A percentile compares a stretch with the other conserved stretches of the same genome.
These are phyloP conservation scores for Alternaria triticina DNA, from an alignment of 2,329 filamentous ascomycete species.

Conservation along the genomic window DNA sequence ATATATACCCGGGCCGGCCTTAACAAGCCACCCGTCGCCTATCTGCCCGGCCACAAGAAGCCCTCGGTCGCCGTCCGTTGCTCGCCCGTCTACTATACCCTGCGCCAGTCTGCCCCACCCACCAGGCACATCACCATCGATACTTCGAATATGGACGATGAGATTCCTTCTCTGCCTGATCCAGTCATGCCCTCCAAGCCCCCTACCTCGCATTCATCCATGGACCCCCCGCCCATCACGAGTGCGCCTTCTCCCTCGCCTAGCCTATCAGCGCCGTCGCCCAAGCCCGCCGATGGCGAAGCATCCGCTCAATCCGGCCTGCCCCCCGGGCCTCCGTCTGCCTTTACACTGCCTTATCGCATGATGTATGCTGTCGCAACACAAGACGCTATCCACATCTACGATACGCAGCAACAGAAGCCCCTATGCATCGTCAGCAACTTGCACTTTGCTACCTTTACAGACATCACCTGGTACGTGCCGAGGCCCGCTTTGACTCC, in stretches of 20 bases:
- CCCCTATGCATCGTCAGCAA: conserved; percentile 96
- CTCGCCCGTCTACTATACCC: conserved; percentile 85
- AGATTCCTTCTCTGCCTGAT: conserved; percentile 83
- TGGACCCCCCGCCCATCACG: conserved; percentile 79
- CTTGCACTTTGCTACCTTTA: conserved; percentile 95
- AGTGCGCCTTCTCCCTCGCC: conserved; percentile 60
- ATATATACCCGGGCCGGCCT: conserved; percentile 96
- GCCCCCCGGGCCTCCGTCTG: conserved; percentile 58
- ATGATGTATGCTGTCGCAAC: conserved; percentile 98
- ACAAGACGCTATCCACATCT: conserved; percentile 91
- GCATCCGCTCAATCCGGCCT: conserved; percentile 61
- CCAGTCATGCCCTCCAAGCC: conserved; percentile 65
- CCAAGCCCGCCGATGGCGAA: conserved; percentile 59
- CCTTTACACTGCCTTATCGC: conserved; percentile 87
- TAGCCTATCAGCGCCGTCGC: conserved; percentile 60
- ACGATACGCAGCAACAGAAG: conserved; percentile 96
- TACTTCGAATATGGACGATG: conserved; percentile 84
- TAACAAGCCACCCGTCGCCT: conserved; percentile 93
- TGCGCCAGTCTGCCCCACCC: conserved; percentile 68
- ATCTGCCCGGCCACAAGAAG: conserved; percentile 96
- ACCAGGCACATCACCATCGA: conserved; percentile 95
- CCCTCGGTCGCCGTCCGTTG: conserved; percentile 95
- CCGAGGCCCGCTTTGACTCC: neutral
- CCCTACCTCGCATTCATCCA: conserved; percentile 69
- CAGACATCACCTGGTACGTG: conserved; percentile 85